Evolutionary conservation across 805 yeast species (phyloP).

Genomic region (Wickerhamiella alocasiicola): DNA sequence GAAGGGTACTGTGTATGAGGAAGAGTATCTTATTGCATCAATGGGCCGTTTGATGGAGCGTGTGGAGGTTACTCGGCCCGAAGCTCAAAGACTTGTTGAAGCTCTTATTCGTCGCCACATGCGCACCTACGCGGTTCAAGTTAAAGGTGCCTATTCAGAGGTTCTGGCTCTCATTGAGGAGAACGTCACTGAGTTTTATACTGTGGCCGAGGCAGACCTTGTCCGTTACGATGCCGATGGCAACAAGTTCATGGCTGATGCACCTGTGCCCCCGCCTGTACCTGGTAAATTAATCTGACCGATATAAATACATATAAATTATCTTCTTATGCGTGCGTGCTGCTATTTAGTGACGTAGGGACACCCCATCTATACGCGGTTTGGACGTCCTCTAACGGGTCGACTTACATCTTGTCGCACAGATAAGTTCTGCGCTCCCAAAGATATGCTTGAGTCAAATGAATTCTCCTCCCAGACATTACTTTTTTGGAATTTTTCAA

Average conservation of each 20-base stretch:
- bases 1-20: constrained; percentile 95
- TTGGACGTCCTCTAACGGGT: too few relatives aligned
- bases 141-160: constrained; percentile 55
- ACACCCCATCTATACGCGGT: too few relatives aligned
- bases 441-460: constrained; percentile 1
- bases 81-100: constrained; percentile 60
- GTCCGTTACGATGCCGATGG: constrained; percentile 87
- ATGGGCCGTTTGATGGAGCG: constrained; percentile 81
- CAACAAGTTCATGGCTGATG: constrained; percentile 52
- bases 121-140: constrained; percentile 69
- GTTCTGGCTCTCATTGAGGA: constrained; percentile 43
- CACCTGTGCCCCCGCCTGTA: constrained; percentile 17
- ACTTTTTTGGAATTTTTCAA: constrained; percentile 1
- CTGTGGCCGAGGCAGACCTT: constrained; percentile 71
- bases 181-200: constrained; percentile 64
- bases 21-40: constrained; percentile 81
- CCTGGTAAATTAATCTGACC: constrained; percentile 9
- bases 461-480: constrained; percentile 1
- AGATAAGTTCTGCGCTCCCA: background rate
- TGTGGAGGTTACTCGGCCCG: constrained; percentile 57
- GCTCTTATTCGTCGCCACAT: constrained; percentile 60
- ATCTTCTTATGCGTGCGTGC: too few relatives aligned
- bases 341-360: too few relatives aligned
- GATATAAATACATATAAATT: background rate
- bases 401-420: background rate